A percentile compares a stretch with the other conserved stretches of the same genome.
Evolutionary conservation across 192 early-diverging fungal species (phyloP).

Genomic region (Spizellomyces punctatus): DNA sequence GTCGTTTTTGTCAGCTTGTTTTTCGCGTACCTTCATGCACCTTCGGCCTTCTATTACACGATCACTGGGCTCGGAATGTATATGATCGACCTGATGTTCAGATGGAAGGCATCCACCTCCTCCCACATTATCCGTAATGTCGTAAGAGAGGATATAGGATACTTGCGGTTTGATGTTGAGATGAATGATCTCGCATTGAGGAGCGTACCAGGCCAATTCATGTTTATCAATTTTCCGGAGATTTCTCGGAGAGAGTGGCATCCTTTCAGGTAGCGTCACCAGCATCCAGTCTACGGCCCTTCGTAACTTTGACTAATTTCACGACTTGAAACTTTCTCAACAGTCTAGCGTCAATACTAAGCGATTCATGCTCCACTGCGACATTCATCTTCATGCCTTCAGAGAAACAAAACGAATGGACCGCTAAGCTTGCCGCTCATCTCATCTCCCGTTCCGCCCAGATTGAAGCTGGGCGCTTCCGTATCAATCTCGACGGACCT

Average conservation of each 20-base stretch:
- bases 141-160: not conserved
- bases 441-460: too few relatives aligned
- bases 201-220: conserved; percentile 8
- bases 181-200: not conserved
- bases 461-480: too few relatives aligned
- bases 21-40: conserved; percentile 39
- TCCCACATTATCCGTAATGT: not conserved
- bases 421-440: too few relatives aligned
- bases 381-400: too few relatives aligned
- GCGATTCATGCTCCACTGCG: too few relatives aligned
- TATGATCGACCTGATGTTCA: conserved; percentile 9
- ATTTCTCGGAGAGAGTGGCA: conserved; percentile 26
- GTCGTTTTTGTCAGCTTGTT: conserved; percentile 27
- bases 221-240: conserved; percentile 18
- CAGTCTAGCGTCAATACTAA: too few relatives aligned
- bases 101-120: not conserved
- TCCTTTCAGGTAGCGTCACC: conserved; percentile 3
- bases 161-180: conserved; percentile 1
- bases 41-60: conserved; percentile 33
- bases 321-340: too few relatives aligned
- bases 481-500: too few relatives aligned
- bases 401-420: too few relatives aligned
- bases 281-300: too few relatives aligned
- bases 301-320: too few relatives aligned
- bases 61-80: conserved; percentile 35